Base-by-base conservation (phyloP, 257 asterid species). In the Euphrasia confusa region DNA sequence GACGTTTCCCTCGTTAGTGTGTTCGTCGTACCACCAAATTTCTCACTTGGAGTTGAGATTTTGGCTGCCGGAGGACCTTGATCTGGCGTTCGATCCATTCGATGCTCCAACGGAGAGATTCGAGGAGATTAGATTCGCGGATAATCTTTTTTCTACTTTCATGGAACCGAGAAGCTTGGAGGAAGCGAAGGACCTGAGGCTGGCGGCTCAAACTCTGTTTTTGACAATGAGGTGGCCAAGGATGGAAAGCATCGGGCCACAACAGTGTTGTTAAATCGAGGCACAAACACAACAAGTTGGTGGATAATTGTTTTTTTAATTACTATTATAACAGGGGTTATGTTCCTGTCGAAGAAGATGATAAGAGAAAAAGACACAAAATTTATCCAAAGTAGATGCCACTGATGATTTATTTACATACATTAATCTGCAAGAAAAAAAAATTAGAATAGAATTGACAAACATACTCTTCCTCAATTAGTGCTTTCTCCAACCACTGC, bases 71-170 rank as follows among this genome's bases (percentile, higher is more conserved):
- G 94, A 88, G 76, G 92, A 91, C 61, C 61, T 85, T 37, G 97
- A 92, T 89, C 91, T 92, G 80, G 87, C n/a, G 0, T 60, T 90
- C 10, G 94, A 88, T 79, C 80, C 79, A 2, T 80, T 88, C 48
- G 95, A 79, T 57, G 88, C 72, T 5, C 80, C 87, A 1, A 79
- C 72, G 0, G 87, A 84, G 3, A 81, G 83, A 59, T 84, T 92
- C 63, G 97, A 89, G 49, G 99, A 92, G 80, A 82, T 83, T 60
- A 95, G 95, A 80, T 91, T 95, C 54, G 99, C 86, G 78, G 99
- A 92, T 32, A 94, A 92, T 80, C 78, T 92, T 52, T 86, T 92
- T 70, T 79, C 94, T 5, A 84, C 97, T 35, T 92, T 83, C 74
- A 92, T 92, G 94, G 94, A 92, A 89, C 89, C 2, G 97, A 92